phyloP scores from a whole-genome alignment of 2,329 filamentous ascomycete species.

The Colletotrichum melonis region DNA sequence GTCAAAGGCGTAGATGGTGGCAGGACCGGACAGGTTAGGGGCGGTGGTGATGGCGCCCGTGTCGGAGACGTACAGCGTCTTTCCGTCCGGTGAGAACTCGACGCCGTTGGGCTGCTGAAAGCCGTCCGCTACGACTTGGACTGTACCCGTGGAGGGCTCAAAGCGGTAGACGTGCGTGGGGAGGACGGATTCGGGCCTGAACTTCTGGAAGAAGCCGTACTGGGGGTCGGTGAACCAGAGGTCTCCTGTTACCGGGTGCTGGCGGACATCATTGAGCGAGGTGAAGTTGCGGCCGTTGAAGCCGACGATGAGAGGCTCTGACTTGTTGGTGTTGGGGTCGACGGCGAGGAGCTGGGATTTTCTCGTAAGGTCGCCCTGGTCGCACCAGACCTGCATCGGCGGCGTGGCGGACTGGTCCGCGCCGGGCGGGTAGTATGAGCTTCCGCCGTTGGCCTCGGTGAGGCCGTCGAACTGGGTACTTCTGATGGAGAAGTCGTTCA shows the following conservation, averaged over 20 bases:
- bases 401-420: constrained; percentile 29
- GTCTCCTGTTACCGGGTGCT: constrained; percentile 50
- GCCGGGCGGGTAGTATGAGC: constrained; percentile 38
- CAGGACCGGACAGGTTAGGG: constrained; percentile 12
- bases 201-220: constrained; percentile 60
- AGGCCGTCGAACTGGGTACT: constrained; percentile 38
- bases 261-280: constrained; percentile 60
- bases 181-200: constrained; percentile 54
- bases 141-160: constrained; percentile 49
- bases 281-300: constrained; percentile 51
- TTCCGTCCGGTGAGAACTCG: constrained; percentile 58
- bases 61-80: constrained; percentile 58
- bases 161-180: constrained; percentile 62
- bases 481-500: constrained; percentile 36
- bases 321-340: constrained; percentile 38
- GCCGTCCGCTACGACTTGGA: constrained; percentile 58
- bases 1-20: constrained; percentile 33
- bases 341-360: constrained; percentile 34
- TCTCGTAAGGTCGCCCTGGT: constrained; percentile 30
- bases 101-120: constrained; percentile 60
- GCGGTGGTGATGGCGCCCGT: constrained; percentile 41
- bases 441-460: constrained; percentile 39
- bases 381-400: constrained; percentile 38
- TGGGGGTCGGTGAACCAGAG: constrained; percentile 64
- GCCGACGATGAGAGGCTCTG: constrained; percentile 23